Evolutionary conservation across 2,329 filamentous ascomycete species (phyloP), one percentile per base, ranked within the genome.

Genomic region (Akanthomyces uredinophilus): DNA sequence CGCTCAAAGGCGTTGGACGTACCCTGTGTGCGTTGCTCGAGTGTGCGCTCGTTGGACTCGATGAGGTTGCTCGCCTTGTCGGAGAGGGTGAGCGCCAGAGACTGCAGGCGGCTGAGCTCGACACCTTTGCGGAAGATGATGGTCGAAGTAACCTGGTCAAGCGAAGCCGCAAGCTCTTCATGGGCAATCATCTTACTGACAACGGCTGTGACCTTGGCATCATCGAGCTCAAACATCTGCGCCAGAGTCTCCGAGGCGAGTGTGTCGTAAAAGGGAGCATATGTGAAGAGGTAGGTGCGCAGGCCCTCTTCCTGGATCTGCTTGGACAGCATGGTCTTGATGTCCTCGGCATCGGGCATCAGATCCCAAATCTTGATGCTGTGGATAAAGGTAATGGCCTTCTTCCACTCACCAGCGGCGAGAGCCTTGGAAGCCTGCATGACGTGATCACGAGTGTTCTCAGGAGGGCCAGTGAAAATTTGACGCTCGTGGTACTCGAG

Each of bases 61-160:
- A 98, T 96, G 64, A 99, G 88, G 59, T 89, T 87, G 74, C 92
- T 96, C 63, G 95, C 94, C 85, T 98, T 99, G 81, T 99, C 95
- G 64, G 91, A 92, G 58, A 99, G 83, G 11, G 93, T 95, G 67
- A 99, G 87, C 37, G 96, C 93, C 72, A 99, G 83, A 75, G 91
- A 96, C 80, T 99, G 95, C 67, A 99, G 86, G 69, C 96, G 88
- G 72, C 92, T 96, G 67, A 99, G 87, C 83, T 99, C 96, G 66
- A 99, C 95, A 64, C 95, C 96, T 87, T 99, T 98, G 78, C 95
- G 90, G 91, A 99, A 99, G 80, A 98, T 95, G 78, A 99, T 92
- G 57, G 92, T 96, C 68, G 90, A 88, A 71, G 96, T 97, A 78
- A 99, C 94, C 79, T 99, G 95, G 81, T 99, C 96, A 32, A 99